These are phyloP conservation scores for Salvia miltiorrhiza DNA, from an alignment of 257 asterid genomes.

Conservation along the genomic window DNA sequence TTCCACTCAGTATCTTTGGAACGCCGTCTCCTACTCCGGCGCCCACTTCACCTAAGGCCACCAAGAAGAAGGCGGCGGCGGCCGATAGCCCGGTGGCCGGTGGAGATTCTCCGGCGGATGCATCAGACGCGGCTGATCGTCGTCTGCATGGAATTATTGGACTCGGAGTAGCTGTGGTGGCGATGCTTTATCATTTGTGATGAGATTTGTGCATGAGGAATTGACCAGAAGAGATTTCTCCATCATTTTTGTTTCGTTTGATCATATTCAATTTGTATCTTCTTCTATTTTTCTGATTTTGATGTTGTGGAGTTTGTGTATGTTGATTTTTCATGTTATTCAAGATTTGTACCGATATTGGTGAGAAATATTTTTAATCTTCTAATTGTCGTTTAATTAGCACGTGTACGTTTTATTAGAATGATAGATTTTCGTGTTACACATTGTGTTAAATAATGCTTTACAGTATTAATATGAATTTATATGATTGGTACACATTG, in stretches of 20 bases:
- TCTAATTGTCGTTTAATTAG: background rate
- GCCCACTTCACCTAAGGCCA: constrained; percentile 25
- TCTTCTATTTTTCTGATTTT: background rate
- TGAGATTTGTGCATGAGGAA: background rate
- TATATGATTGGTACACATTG: no score
- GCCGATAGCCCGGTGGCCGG: constrained; percentile 48
- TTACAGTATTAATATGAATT: no score
- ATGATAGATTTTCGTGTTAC: no score
- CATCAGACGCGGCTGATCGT: constrained; percentile 37
- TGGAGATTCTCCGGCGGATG: constrained; percentile 44
- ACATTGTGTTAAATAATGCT: no score
- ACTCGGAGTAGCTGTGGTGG: constrained; percentile 30
- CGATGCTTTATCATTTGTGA: constrained; percentile 26
- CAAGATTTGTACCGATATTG: constrained; percentile 8
- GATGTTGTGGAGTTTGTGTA: constrained; percentile 3
- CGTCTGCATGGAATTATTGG: constrained; percentile 41
- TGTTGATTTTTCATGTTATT: constrained; percentile 12
- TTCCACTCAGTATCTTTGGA: constrained; percentile 68
- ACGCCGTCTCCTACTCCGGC: constrained; percentile 57
- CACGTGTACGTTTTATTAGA: no score
- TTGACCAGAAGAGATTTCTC: background rate
- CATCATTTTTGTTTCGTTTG: constrained; percentile 25
- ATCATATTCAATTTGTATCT: background rate
- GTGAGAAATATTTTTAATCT: background rate
- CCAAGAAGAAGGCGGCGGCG: constrained; percentile 34